These are phyloP conservation scores for Dactylellina parvicollis DNA, from an alignment of 2,329 filamentous ascomycete species.

Conservation along the genomic window DNA sequence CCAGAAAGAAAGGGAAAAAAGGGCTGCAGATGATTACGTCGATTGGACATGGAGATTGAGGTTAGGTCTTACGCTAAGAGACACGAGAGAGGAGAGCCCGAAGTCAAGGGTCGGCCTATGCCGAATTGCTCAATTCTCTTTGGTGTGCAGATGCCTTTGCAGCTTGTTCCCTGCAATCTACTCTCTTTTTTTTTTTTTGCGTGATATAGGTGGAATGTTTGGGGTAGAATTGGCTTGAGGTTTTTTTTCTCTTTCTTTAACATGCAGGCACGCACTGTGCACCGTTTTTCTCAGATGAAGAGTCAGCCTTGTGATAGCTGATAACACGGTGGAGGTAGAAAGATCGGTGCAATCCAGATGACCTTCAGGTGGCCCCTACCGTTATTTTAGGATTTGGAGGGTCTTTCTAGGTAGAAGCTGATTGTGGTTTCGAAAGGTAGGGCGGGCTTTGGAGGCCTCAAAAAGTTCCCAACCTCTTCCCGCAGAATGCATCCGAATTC, in stretches of 20 bases:
- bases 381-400: neutral
- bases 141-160: neutral
- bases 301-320: constrained; percentile 23
- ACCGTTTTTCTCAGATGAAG: neutral
- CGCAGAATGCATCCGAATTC: constrained; percentile 6
- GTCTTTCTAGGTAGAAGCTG: neutral
- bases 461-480: neutral
- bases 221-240: too few species aligned
- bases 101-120: constrained; percentile 2
- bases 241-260: too few species aligned
- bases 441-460: neutral
- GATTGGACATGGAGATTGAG: neutral
- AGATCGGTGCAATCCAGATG: too few species aligned
- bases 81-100: neutral
- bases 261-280: neutral
- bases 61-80: constrained; percentile 28
- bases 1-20: constrained; percentile 8
- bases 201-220: constrained; percentile 2
- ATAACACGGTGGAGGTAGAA: neutral
- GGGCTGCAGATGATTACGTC: constrained; percentile 43
- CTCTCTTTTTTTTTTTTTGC: too few species aligned
- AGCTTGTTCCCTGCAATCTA: neutral
- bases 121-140: neutral
- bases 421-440: neutral
- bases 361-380: too few species aligned